phyloP scores from a whole-genome alignment of 331 rosid species.

The Pyracantha coccinea region DNA sequence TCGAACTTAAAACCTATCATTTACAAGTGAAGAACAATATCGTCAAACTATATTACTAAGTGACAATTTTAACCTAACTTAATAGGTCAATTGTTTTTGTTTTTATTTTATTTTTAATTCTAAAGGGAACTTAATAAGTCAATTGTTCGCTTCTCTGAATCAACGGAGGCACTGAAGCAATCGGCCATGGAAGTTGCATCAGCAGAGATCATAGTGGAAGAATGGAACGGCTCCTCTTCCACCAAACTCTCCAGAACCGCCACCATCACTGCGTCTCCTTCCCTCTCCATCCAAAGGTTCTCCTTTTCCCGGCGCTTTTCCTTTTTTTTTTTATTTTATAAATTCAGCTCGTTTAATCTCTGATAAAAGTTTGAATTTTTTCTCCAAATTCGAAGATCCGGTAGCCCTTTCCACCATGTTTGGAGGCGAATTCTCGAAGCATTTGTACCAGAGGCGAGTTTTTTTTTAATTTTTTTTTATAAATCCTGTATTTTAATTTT shows the following conservation, averaged over 20 bases:
- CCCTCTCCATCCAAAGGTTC: slow-evolving; percentile 55
- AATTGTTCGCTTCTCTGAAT: neutral
- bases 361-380: neutral
- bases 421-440: slow-evolving; percentile 79
- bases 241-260: slow-evolving; percentile 75
- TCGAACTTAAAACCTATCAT: accelerated
- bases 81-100: neutral
- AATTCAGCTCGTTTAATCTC: neutral
- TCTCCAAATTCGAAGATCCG: slow-evolving; percentile 35
- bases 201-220: slow-evolving; percentile 52
- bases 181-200: slow-evolving; percentile 32
- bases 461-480: neutral
- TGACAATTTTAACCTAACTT: too few species aligned
- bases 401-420: slow-evolving; percentile 52
- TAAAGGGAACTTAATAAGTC: neutral
- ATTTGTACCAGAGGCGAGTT: slow-evolving; percentile 86
- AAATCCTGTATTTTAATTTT: neutral
- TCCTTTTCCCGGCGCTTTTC: neutral
- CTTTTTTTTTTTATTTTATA: neutral
- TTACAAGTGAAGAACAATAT: too few species aligned
- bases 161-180: neutral
- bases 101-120: too few species aligned
- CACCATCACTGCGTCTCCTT: slow-evolving; percentile 62
- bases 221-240: slow-evolving; percentile 83
- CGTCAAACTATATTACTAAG: accelerated